Evolutionary conservation across 108 stramenopile species (phyloP).

Genomic region (Fragilaria radians): DNA sequence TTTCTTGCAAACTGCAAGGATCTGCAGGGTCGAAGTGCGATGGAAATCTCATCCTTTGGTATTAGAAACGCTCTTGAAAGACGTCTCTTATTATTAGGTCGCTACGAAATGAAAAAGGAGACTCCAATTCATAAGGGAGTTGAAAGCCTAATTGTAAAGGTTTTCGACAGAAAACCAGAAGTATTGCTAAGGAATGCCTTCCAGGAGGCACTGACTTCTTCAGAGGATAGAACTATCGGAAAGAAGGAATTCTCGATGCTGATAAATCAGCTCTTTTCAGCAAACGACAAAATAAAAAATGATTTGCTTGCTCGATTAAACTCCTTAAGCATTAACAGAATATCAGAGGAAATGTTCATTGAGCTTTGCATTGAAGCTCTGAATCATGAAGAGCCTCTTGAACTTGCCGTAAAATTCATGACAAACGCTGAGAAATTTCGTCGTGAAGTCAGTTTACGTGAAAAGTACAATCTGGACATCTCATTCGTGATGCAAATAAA

Average conservation of each 20-base stretch:
- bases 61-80: background rate
- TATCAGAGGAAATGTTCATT: background rate
- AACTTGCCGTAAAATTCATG: conserved; percentile 2
- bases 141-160: background rate
- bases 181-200: background rate
- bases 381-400: background rate
- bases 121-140: background rate
- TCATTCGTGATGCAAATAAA: background rate
- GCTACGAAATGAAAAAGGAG: background rate
- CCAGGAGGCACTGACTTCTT: background rate
- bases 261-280: background rate
- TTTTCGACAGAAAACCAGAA: background rate
- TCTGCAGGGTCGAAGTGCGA: background rate
- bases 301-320: background rate
- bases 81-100: conserved; percentile 5
- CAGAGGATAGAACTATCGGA: background rate
- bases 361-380: background rate
- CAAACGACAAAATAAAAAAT: background rate
- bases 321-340: background rate
- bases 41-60: background rate
- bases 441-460: background rate
- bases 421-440: background rate
- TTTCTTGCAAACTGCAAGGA: conserved; percentile 1
- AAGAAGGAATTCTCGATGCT: background rate
- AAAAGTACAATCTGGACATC: background rate